Evolutionary conservation across 345 rosid species (phyloP).

Genomic region (Boechera retrofracta): DNA sequence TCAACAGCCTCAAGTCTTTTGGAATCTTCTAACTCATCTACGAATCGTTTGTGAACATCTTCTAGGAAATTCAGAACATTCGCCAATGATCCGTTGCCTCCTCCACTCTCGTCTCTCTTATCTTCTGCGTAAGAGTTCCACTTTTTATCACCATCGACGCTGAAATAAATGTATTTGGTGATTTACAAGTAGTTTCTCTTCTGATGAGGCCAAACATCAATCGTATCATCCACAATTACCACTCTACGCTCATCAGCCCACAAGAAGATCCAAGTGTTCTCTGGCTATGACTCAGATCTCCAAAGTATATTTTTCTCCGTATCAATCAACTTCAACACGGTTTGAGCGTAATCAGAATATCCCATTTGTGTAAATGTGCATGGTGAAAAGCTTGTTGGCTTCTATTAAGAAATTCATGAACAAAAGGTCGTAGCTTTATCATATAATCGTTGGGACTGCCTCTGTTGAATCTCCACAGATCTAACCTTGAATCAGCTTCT

Average conservation of each 20-base stretch:
- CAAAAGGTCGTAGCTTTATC: constrained; percentile 30
- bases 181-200: constrained; percentile 30
- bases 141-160: neutral
- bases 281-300: constrained; percentile 22
- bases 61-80: neutral
- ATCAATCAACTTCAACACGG: constrained; percentile 23
- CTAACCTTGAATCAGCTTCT: constrained; percentile 12
- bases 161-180: constrained; percentile 1
- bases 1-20: constrained; percentile 18
- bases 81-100: constrained; percentile 10
- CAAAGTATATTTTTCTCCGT: constrained; percentile 16
- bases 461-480: constrained; percentile 21
- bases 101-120: constrained; percentile 28
- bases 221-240: constrained; percentile 30
- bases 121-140: constrained; percentile 31
- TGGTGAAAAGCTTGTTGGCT: constrained; percentile 32
- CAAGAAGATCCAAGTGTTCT: constrained; percentile 18
- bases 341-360: neutral
- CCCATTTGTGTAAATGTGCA: constrained; percentile 36
- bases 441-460: neutral
- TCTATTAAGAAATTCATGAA: constrained; percentile 5
- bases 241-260: constrained; percentile 24
- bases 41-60: constrained; percentile 1
- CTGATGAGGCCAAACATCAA: constrained; percentile 21
- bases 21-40: neutral